Conservation (phyloP, 345 rosid species). For the Psidium guajava region DNA sequence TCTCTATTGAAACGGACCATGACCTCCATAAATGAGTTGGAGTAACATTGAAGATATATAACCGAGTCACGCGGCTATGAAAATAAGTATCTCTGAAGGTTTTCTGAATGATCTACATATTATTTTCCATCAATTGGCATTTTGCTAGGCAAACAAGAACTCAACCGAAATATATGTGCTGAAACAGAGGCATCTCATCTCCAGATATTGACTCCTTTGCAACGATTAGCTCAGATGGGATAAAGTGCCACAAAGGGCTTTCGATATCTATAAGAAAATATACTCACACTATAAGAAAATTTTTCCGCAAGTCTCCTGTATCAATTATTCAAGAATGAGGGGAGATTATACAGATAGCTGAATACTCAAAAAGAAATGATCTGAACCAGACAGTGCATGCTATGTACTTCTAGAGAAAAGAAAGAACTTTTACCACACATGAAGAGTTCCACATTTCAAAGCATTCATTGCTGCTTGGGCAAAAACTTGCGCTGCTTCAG, state of each 20-base stretch:
- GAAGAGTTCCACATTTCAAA: slow-evolving; percentile 3
- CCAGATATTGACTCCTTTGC: not conserved
- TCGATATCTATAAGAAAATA: not conserved
- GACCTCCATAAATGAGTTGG: not conserved
- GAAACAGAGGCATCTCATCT: not conserved
- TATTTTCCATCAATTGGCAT: not conserved
- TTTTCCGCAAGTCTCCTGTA: not conserved
- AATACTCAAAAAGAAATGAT: not conserved
- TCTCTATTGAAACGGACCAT: not conserved
- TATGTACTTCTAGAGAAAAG: not conserved
- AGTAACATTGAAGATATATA: not conserved
- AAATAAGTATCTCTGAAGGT: not conserved
- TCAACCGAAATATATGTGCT: not conserved
- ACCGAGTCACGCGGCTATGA: not conserved
- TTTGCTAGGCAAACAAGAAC: not conserved
- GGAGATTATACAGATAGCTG: not conserved
- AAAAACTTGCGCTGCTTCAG: slow-evolving; percentile 83
- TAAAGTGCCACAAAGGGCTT: not conserved
- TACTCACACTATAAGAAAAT: not conserved
- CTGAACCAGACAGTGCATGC: not conserved
- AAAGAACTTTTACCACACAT: slow-evolving; percentile 1
- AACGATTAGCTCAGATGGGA: not conserved
- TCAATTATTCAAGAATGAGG: not conserved
- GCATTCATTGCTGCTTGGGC: slow-evolving; percentile 39
- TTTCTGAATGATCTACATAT: not conserved